These are phyloP conservation scores for Sclerotinia nivalis DNA, from an alignment of 2,329 filamentous ascomycete genomes.

Conservation along the genomic window DNA sequence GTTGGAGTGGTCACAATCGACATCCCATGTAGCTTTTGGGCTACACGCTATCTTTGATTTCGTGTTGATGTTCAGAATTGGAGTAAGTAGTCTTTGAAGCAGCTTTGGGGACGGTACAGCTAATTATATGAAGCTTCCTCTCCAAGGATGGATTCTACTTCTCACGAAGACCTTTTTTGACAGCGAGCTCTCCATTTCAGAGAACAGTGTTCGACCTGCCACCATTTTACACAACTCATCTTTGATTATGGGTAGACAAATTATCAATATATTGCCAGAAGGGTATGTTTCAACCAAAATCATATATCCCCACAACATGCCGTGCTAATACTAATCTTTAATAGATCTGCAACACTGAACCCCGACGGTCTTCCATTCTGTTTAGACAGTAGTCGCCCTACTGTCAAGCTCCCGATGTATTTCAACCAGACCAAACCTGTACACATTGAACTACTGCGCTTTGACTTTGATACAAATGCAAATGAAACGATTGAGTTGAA, in stretches of 20 bases:
- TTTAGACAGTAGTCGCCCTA: conserved; percentile 62
- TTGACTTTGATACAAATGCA: conserved; percentile 77
- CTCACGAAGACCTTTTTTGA: conserved; percentile 84
- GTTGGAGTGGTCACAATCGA: conserved; percentile 75
- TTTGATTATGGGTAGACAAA: conserved; percentile 92
- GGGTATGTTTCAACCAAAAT: conserved; percentile 55
- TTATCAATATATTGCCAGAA: conserved; percentile 96
- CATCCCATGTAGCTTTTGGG: conserved; percentile 71
- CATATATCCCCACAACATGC: background rate
- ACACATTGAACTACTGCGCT: conserved; percentile 82
- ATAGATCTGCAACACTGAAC: conserved; percentile 81
- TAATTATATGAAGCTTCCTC: conserved; percentile 58
- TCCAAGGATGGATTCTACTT: conserved; percentile 70
- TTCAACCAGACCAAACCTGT: conserved; percentile 93
- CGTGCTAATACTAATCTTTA: conserved; percentile 23
- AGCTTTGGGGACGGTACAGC: conserved; percentile 20
- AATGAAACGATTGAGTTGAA: conserved; percentile 80
- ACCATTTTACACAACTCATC: conserved; percentile 89
- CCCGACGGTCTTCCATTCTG: conserved; percentile 80
- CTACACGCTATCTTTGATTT: conserved; percentile 73
- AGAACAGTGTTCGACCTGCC: conserved; percentile 84
- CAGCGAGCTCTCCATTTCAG: conserved; percentile 89
- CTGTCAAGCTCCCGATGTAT: conserved; percentile 74
- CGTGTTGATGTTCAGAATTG: conserved; percentile 90
- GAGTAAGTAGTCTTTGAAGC: conserved; percentile 51